Percentiles rank a stretch among this genome's conserved stretches.
phyloP scores from a whole-genome alignment of 176 grass and related monocot species.

The Ensete ventricosum region DNA sequence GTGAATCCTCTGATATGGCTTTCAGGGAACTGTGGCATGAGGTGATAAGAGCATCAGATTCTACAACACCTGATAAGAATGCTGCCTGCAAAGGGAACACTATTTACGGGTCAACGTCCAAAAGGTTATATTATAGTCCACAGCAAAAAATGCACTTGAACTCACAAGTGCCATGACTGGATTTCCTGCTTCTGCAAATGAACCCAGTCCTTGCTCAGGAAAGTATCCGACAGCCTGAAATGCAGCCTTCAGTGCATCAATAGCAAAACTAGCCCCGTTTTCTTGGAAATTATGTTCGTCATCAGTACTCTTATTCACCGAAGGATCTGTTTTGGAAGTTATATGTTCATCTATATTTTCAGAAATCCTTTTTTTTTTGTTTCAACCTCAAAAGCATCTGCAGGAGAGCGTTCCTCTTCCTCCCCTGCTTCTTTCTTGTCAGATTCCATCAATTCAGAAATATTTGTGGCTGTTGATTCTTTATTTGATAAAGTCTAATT shows the following conservation, averaged over 20 bases:
- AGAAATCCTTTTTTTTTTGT: constrained; percentile 39
- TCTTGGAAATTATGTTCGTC: constrained; percentile 42
- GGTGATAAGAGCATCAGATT: constrained; percentile 41
- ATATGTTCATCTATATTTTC: constrained; percentile 31
- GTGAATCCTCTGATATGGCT: constrained; percentile 78
- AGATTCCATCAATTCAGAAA: constrained; percentile 49
- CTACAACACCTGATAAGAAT: constrained; percentile 68
- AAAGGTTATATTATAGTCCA: background rate
- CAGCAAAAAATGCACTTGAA: background rate
- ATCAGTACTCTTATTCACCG: constrained; percentile 23
- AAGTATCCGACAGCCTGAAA: constrained; percentile 71
- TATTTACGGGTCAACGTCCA: constrained; percentile 3
- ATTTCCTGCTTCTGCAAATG: constrained; percentile 87
- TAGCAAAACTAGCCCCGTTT: constrained; percentile 43
- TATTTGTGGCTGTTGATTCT: constrained; percentile 27
- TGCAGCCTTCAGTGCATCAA: constrained; percentile 74
- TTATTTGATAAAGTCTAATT: constrained; percentile 37
- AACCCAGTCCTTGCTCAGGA: constrained; percentile 47
- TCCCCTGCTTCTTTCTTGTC: constrained; percentile 47
- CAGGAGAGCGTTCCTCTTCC: constrained; percentile 15
- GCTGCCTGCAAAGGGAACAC: constrained; percentile 52
- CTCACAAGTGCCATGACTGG: constrained; percentile 94
- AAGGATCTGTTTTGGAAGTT: constrained; percentile 37
- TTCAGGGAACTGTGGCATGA: constrained; percentile 79
- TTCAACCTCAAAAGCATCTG: constrained; percentile 39